Percentiles rank a stretch among this genome's conserved stretches.
These are phyloP conservation scores for Misopates orontium DNA, from an alignment of 257 asterid genomes.

Conservation along the genomic window DNA sequence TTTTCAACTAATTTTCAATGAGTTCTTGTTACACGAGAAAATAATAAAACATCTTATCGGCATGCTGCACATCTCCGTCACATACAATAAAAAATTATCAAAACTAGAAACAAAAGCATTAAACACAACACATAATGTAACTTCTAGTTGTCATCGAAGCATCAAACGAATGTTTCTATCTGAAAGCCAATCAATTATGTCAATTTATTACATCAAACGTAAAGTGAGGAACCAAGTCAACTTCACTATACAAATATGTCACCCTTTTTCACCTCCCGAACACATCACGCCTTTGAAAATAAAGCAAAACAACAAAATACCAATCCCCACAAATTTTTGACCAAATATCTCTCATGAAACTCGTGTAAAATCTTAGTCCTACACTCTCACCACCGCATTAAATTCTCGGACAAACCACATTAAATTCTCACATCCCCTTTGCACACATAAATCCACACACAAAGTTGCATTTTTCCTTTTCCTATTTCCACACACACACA, in stretches of 20 bases:
- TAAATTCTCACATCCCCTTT: background rate
- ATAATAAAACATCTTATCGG: too few relatives aligned
- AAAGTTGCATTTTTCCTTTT: conserved; percentile 10
- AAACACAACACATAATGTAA: too few relatives aligned
- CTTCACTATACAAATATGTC: conserved; percentile 17
- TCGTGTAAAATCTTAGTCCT: background rate
- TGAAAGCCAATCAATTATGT: background rate
- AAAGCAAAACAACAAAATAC: conserved; percentile 23
- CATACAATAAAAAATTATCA: too few relatives aligned
- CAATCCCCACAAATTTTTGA: background rate
- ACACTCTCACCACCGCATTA: background rate
- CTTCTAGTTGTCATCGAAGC: too few relatives aligned
- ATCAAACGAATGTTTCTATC: background rate
- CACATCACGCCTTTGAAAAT: conserved; percentile 5
- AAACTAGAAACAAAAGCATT: too few relatives aligned
- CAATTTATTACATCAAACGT: conserved; percentile 10
- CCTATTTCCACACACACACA: conserved; percentile 24
- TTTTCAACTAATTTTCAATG: too few relatives aligned
- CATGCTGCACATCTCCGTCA: too few relatives aligned
- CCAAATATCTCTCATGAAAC: conserved; percentile 10
- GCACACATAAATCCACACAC: conserved; percentile 8
- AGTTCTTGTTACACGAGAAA: too few relatives aligned
- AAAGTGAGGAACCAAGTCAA: conserved; percentile 20
- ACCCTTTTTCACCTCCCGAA: conserved; percentile 11
- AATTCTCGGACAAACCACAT: conserved; percentile 13